Percentiles rank a stretch among this genome's conserved stretches.
phyloP scores from a whole-genome alignment of 495 filamentous ascomycete genomes.

The Cryomyces minteri region DNA sequence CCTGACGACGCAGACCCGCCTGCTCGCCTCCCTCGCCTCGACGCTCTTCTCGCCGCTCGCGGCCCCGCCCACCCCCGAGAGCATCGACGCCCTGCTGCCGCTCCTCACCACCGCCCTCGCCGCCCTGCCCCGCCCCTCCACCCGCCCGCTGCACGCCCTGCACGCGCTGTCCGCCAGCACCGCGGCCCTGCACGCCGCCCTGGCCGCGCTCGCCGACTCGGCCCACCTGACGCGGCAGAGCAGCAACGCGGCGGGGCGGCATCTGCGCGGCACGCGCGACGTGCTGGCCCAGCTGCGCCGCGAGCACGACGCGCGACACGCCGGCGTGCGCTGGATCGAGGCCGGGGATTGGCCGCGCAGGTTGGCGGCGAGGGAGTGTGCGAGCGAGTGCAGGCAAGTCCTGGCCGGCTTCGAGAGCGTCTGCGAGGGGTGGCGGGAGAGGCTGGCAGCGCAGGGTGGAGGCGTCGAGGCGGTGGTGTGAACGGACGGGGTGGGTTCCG shows the following conservation, averaged over 20 bases:
- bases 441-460: conserved; percentile 16
- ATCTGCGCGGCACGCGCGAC: conserved; percentile 57
- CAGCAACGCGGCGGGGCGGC: conserved; percentile 55
- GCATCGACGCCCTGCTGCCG: conserved; percentile 23
- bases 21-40: conserved; percentile 1
- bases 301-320: conserved; percentile 65
- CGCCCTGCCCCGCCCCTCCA: conserved; percentile 35
- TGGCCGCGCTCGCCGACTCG: conserved; percentile 76
- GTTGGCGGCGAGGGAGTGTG: conserved; percentile 56
- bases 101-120: conserved; percentile 30
- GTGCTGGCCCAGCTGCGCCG: conserved; percentile 64
- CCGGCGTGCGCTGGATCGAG: conserved; percentile 61
- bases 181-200: conserved; percentile 55
- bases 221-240: conserved; percentile 88
- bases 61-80: not conserved
- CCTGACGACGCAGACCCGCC: conserved; percentile 4
- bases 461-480: conserved; percentile 3
- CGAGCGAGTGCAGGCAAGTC: conserved; percentile 61
- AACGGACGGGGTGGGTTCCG: not conserved
- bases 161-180: conserved; percentile 61
- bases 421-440: conserved; percentile 46
- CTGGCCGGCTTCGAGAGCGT: conserved; percentile 81
- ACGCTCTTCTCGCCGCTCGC: not conserved
- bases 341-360: conserved; percentile 60
- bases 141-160: conserved; percentile 56